Evolutionary conservation across 371 early-diverging fungal genomes (phyloP).

Genomic region (Saksenaea oblongispora): DNA sequence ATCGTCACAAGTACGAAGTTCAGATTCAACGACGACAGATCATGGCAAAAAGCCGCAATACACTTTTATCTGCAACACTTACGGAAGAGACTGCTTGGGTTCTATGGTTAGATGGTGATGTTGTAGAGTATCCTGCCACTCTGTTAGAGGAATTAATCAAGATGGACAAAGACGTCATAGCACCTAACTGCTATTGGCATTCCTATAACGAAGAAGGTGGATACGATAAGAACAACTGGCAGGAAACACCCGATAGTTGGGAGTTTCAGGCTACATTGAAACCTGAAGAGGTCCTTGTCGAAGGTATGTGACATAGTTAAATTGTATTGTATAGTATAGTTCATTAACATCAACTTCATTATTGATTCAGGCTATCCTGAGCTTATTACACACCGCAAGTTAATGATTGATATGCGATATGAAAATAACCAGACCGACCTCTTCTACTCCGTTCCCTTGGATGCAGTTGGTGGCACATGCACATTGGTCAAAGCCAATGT

Average conservation of each 20-base stretch:
- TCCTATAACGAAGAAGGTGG: constrained; percentile 46
- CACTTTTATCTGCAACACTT: constrained; percentile 56
- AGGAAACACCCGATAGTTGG: constrained; percentile 56
- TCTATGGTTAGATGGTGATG: constrained; percentile 74
- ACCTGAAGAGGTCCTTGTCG: constrained; percentile 24
- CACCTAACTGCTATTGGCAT: constrained; percentile 57
- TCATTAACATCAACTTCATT: neutral
- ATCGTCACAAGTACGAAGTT: constrained; percentile 58
- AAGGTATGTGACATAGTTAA: constrained; percentile 18
- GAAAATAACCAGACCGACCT: constrained; percentile 24
- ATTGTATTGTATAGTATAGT: neutral
- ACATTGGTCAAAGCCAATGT: constrained; percentile 64
- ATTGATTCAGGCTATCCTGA: constrained; percentile 39
- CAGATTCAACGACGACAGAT: constrained; percentile 60
- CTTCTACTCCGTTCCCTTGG: constrained; percentile 44
- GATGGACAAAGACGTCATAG: constrained; percentile 59
- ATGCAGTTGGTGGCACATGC: constrained; percentile 70
- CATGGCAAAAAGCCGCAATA: constrained; percentile 68
- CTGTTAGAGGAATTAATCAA: constrained; percentile 55
- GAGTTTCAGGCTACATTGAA: constrained; percentile 48
- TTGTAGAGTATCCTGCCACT: constrained; percentile 57
- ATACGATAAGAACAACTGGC: constrained; percentile 63
- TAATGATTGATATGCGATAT: constrained; percentile 47
- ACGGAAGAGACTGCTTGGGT: constrained; percentile 66
- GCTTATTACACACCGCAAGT: constrained; percentile 39